Evolutionary conservation across 73 alveolate genomes (phyloP).

Genomic region (Strombidium stylifer): DNA sequence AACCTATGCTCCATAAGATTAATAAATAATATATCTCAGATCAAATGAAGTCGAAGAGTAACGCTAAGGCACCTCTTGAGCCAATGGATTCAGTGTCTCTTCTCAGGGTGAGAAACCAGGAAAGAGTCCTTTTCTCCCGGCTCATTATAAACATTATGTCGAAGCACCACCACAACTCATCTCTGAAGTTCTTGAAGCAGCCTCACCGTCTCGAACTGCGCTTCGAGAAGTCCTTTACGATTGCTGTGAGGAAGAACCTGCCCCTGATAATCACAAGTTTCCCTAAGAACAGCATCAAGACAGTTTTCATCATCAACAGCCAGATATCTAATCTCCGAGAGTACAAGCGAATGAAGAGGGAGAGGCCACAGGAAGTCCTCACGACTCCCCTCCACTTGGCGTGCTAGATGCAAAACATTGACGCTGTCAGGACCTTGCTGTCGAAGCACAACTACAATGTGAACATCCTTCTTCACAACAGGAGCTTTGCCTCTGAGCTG

Average conservation of each 20-base stretch:
- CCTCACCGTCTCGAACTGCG: slow-evolving; percentile 52
- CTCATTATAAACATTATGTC: slow-evolving; percentile 27
- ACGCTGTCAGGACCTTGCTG: slow-evolving; percentile 35
- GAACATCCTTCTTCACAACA: slow-evolving; percentile 41
- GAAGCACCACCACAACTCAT: slow-evolving; percentile 24
- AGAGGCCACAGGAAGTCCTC: slow-evolving; percentile 9
- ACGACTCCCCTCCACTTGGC: slow-evolving; percentile 54
- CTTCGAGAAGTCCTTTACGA: slow-evolving; percentile 52
- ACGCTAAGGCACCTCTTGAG: no score
- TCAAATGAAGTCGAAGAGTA: no score
- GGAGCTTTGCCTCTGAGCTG: slow-evolving; percentile 39
- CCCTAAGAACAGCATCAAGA: slow-evolving; percentile 50
- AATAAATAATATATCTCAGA: no score
- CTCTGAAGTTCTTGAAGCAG: slow-evolving; percentile 29
- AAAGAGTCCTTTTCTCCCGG: slow-evolving; percentile 41
- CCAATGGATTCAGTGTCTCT: no score
- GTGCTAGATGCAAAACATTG: slow-evolving; percentile 46
- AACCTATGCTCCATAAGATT: no score
- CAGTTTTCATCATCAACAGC: slow-evolving; percentile 40
- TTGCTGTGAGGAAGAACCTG: slow-evolving; percentile 48
- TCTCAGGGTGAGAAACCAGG: slow-evolving; percentile 46
- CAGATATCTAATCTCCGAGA: slow-evolving; percentile 33
- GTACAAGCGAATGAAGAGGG: slow-evolving; percentile 18
- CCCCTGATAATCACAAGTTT: slow-evolving; percentile 12
- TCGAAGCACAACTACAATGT: slow-evolving; percentile 48